Evolutionary conservation across 2,329 filamentous ascomycete species (phyloP).

Genomic region (Aspergillus cejpii): DNA sequence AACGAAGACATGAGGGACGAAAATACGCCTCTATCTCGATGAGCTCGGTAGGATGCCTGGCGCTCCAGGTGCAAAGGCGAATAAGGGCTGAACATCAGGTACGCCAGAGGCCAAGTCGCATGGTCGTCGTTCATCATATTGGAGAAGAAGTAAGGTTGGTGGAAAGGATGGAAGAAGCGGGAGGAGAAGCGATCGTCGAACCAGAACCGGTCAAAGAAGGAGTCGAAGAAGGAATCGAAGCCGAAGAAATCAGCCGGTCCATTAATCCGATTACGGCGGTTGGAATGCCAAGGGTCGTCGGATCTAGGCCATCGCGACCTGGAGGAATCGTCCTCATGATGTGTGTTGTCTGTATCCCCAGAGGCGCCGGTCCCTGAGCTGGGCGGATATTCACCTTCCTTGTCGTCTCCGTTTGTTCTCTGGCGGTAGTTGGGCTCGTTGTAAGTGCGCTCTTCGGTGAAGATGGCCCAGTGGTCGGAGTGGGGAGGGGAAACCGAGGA

Average conservation of each 20-base stretch:
- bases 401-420: constrained; percentile 7
- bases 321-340: neutral
- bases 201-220: constrained; percentile 31
- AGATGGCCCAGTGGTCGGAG: constrained; percentile 32
- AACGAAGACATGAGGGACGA: constrained; percentile 33
- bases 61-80: constrained; percentile 51
- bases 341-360: constrained; percentile 6
- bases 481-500: constrained; percentile 30
- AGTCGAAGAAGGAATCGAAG: constrained; percentile 34
- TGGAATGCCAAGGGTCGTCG: constrained; percentile 22
- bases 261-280: constrained; percentile 16
- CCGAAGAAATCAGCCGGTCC: constrained; percentile 24
- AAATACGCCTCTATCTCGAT: constrained; percentile 25
- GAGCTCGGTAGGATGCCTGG: constrained; percentile 31
- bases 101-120: constrained; percentile 37
- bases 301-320: constrained; percentile 13
- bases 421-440: constrained; percentile 17
- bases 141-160: constrained; percentile 25
- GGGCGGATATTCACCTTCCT: constrained; percentile 1
- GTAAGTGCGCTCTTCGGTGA: constrained; percentile 28
- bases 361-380: constrained; percentile 6
- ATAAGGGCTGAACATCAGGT: constrained; percentile 47
- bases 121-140: constrained; percentile 32
- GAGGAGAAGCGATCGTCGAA: constrained; percentile 28
- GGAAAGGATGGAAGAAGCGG: constrained; percentile 26